phyloP scores from a whole-genome alignment of 2,329 filamentous ascomycete species.

The Phaeophleospora eucalypticola region DNA sequence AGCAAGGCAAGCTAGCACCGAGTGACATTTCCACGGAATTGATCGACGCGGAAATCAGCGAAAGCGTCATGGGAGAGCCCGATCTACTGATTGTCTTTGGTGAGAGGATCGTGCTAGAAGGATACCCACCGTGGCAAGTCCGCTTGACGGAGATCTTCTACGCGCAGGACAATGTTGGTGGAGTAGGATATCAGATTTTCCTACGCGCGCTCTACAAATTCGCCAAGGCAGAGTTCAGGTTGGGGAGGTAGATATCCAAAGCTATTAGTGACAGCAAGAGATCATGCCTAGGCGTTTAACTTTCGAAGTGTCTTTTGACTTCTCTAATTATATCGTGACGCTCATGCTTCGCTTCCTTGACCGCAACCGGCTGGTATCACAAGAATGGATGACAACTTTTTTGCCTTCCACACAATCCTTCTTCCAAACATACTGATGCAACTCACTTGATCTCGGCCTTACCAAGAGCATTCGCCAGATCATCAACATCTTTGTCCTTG shows the following conservation, averaged over 20 bases:
- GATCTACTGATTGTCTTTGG: slow-evolving; percentile 86
- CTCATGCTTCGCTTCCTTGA: not conserved
- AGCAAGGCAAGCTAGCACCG: slow-evolving; percentile 75
- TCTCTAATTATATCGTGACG: not conserved
- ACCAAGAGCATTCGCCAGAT: slow-evolving; percentile 67
- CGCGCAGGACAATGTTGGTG: slow-evolving; percentile 41
- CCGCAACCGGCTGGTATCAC: not conserved
- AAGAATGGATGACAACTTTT: not conserved
- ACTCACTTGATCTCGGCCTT: slow-evolving; percentile 55
- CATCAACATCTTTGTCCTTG: slow-evolving; percentile 75
- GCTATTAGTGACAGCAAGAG: no score
- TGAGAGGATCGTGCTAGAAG: slow-evolving; percentile 75
- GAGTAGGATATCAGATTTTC: slow-evolving; percentile 92
- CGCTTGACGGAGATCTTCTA: slow-evolving; percentile 89
- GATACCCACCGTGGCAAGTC: slow-evolving; percentile 96
- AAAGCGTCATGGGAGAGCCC: slow-evolving; percentile 78
- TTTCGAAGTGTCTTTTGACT: not conserved
- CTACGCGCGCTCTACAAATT: slow-evolving; percentile 78
- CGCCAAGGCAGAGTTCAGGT: slow-evolving; percentile 81
- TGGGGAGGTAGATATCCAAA: slow-evolving; percentile 54
- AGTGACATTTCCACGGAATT: slow-evolving; percentile 80
- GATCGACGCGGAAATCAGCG: slow-evolving; percentile 80
- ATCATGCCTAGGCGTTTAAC: no score
- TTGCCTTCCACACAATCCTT: not conserved
- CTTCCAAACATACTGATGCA: not conserved